Evolutionary conservation across 2,329 filamentous ascomycete species (phyloP).

Genomic region (Hypocrella siamensis): DNA sequence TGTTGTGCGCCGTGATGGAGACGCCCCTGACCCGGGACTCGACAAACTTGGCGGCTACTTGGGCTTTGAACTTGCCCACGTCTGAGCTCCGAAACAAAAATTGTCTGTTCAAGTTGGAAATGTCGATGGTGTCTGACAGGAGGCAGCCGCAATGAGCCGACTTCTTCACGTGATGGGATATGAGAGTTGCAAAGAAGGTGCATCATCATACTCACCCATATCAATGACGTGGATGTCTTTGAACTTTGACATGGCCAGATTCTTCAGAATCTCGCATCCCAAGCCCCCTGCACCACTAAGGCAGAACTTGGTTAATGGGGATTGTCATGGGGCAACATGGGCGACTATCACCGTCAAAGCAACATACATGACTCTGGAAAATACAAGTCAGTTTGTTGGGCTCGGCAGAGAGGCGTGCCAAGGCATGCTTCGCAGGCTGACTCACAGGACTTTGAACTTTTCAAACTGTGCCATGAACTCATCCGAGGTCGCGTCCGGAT

Average conservation of each 20-base stretch:
- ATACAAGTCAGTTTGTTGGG: constrained; percentile 1
- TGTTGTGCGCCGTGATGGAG: constrained; percentile 84
- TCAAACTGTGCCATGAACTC: constrained; percentile 43
- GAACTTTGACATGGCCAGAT: constrained; percentile 88
- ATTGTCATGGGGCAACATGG: background rate
- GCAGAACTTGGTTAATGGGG: constrained; percentile 1
- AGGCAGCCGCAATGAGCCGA: background rate
- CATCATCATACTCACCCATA: constrained; percentile 58
- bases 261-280: constrained; percentile 93
- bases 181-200: too few species aligned
- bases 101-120: constrained; percentile 93
- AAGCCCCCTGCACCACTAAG: constrained; percentile 77
- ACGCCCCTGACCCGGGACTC: constrained; percentile 80
- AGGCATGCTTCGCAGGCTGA: constrained; percentile 4
- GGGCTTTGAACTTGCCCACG: constrained; percentile 86
- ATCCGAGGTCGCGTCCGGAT: constrained; percentile 39
- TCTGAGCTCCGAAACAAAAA: constrained; percentile 88
- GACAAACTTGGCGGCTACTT: constrained; percentile 83
- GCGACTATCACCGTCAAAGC: constrained; percentile 1
- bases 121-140: constrained; percentile 76
- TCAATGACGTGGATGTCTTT: constrained; percentile 97
- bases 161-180: background rate
- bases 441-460: constrained; percentile 61
- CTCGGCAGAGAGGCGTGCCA: background rate
- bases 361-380: constrained; percentile 33